Evolutionary conservation across 345 rosid genomes (phyloP), one percentile per base, ranked within the genome.

Genomic region (Gossypium rotundifolium): DNA sequence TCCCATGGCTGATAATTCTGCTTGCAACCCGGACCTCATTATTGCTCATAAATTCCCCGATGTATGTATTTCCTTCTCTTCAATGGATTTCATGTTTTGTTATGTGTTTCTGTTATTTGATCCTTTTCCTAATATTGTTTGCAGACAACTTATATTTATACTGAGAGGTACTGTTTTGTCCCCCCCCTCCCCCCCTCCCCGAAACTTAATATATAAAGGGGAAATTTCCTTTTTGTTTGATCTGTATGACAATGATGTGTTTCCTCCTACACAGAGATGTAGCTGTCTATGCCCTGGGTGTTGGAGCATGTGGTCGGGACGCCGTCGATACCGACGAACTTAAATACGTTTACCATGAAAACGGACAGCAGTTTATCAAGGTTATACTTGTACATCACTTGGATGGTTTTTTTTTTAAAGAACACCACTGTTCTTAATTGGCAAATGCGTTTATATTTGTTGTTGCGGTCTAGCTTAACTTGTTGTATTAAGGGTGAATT

Each of bases 241-340:
- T 70, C 60, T 69, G 63, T 29, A 51, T 51, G 58, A 49, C 8
- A 69, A 16, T 25, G 2, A 51, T 69, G 17, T 70, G 46, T 70
- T 52, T 33, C 17, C 25, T 53, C 18, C 27, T n/a, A 52, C 27
- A 53, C 82, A 94, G 97, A 79, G 98, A 94, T 73, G 93, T 77
- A 25, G 95, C 83, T 20, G 33, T 92, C 55, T 94, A 94, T 82
- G 92, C 94, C 55, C 82, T 94, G 82, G 98, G 98, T 64, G 71
- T 92, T 29, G 98, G 98, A 65, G 95, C 97, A 14, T 94, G 98
- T 79, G 89, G 87, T 40, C 66, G 77, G 58, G 83, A 92, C 78
- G 90, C 95, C 11, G 76, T 86, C 74, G 95, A 92, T 76, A 55
- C 83, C 0, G 83, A 87, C 73, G 98, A 94, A 84, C 90, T 94